These are phyloP conservation scores for Abelmoschus esculentus DNA, from an alignment of 345 rosid genomes.

Conservation along the genomic window DNA sequence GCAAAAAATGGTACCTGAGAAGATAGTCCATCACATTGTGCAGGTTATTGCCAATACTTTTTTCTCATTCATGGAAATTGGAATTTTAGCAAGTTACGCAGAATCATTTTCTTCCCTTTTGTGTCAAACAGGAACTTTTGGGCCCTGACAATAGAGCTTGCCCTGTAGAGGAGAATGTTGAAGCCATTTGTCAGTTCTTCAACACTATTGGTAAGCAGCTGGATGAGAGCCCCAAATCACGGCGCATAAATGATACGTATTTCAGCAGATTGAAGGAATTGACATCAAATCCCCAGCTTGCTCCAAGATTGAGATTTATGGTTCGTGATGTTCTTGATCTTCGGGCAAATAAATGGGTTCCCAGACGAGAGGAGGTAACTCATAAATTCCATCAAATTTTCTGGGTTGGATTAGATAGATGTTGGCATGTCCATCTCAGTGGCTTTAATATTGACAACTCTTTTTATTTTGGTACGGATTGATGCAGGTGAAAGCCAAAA, in stretches of 20 bases:
- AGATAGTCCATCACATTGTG: slow-evolving; percentile 82
- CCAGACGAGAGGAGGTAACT: slow-evolving; percentile 86
- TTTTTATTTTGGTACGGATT: not conserved
- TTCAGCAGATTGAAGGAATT: slow-evolving; percentile 60
- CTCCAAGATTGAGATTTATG: slow-evolving; percentile 39
- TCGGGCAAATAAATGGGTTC: slow-evolving; percentile 76
- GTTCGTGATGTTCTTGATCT: slow-evolving; percentile 51
- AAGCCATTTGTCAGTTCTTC: slow-evolving; percentile 81
- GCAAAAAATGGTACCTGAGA: slow-evolving; percentile 92
- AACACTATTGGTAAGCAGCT: slow-evolving; percentile 86
- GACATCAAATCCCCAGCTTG: slow-evolving; percentile 54
- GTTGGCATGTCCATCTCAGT: not conserved
- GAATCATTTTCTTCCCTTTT: not conserved
- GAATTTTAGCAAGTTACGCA: not conserved
- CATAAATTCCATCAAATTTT: not conserved
- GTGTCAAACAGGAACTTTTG: slow-evolving; percentile 61
- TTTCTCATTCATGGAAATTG: not conserved
- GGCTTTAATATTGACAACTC: not conserved
- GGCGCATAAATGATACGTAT: slow-evolving; percentile 57
- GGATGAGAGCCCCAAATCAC: slow-evolving; percentile 58
- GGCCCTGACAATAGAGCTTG: slow-evolving; percentile 51
- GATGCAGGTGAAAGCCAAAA: slow-evolving; percentile 37
- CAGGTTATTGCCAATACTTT: slow-evolving; percentile 33
- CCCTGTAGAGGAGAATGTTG: slow-evolving; percentile 88
- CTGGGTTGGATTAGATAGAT: not conserved